Evolutionary conservation across 768 basidiomycete genomes (phyloP).

Genomic region (Suillus decipiens): DNA sequence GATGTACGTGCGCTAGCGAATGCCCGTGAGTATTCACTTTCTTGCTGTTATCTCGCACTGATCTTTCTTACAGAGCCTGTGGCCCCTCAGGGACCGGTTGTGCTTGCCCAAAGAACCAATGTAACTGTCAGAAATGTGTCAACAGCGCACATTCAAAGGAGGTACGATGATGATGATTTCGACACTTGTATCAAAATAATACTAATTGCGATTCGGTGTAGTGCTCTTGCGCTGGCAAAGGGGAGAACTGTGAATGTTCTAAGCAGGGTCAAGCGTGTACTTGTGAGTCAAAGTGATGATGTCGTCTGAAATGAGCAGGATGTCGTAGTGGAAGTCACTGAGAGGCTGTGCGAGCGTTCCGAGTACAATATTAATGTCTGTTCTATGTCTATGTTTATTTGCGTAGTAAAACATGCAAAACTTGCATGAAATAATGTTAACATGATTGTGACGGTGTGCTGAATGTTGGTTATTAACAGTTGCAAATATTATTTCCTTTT

Average conservation of each 20-base stretch:
- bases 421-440: not conserved
- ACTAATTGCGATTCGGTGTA: not conserved
- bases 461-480: not conserved
- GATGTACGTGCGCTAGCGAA: not conserved
- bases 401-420: not conserved
- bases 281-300: constrained; percentile 22
- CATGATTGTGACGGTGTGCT: not conserved
- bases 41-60: not conserved
- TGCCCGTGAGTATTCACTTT: not conserved
- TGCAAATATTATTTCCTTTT: not conserved
- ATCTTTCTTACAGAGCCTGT: constrained; percentile 26
- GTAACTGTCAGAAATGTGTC: constrained; percentile 32
- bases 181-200: no score
- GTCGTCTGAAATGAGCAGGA: not conserved
- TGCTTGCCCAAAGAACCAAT: constrained; percentile 31
- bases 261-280: constrained; percentile 16
- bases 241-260: constrained; percentile 22
- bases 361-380: not conserved
- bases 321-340: not conserved
- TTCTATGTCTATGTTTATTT: no score
- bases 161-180: constrained; percentile 7
- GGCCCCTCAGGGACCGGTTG: constrained; percentile 35
- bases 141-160: constrained; percentile 31
- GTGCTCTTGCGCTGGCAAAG: constrained; percentile 26
- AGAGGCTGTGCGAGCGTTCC: not conserved